Base-by-base conservation (phyloP, 2,329 filamentous ascomycete species). In the Sporothrix schenckii region DNA sequence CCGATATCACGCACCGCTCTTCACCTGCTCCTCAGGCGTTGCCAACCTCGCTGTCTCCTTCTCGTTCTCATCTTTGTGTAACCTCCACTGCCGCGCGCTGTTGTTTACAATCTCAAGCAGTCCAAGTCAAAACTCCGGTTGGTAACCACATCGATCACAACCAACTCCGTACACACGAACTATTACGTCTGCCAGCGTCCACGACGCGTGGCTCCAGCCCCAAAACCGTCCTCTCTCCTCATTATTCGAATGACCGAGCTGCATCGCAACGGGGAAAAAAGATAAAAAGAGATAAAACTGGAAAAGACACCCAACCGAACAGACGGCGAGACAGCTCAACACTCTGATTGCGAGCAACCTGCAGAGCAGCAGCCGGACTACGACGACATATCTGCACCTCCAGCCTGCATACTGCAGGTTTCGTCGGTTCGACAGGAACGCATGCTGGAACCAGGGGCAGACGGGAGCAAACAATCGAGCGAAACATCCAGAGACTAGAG, bases 341-440 rank as follows among this genome's bases (percentile, higher is more conserved):
- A 4, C 56, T 44, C 56, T 34, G 34, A 61, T 7, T 34, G 19
- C 53, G 13, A 19, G 24, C 19, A 16, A 1, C 34, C 56, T 60
- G 34, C 56, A 60, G 16, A 24, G 24, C 24, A 61, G 34, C 39
- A 44, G 34, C 56, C 10, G 56, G 24, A 11, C 56, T 60, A 30
- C 34, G 34, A 34, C 34, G 5, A 9, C 56, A 61, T n/a, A 44
- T n/a, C 34, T 24, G 56, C 56, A 60, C 27, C 27, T 24, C 53
- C 21, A 34, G n/a, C n/a, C 56, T 44, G 39, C 34, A 41, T 61
- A 21, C 56, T 61, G 34, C 56, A 61, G 34, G 56, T 60, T 60
- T 7, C 54, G 44, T 60, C 56, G 56, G 56, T n/a, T 60, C 56
- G 21, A 34, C 56, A 60, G 34, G 34, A 44, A 61, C 56, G 34